These are phyloP conservation scores for Plasmodium knowlesi DNA, from an alignment of 169 alveolate species.

Conservation along the genomic window DNA sequence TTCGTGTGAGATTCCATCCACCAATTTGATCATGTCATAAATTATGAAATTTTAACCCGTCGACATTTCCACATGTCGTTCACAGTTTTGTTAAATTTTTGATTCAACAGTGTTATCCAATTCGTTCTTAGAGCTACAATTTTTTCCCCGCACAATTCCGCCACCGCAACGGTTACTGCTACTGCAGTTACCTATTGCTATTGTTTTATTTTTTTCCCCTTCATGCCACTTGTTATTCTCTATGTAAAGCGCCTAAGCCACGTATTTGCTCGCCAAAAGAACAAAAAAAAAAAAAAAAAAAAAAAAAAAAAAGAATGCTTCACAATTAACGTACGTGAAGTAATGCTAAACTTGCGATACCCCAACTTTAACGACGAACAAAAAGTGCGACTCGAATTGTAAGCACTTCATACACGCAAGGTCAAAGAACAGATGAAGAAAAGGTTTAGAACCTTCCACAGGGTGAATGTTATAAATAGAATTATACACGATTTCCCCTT, in stretches of 20 bases:
- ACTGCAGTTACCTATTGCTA: background rate
- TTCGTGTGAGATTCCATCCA: background rate
- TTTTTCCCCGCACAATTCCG: background rate
- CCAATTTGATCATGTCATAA: background rate
- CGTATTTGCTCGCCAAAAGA: background rate
- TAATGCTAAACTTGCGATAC: background rate
- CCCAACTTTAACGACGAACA: background rate
- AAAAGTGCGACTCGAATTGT: background rate
- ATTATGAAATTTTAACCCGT: conserved; percentile 7
- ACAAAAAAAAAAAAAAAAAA: background rate
- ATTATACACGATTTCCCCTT: background rate
- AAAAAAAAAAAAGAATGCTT: background rate
- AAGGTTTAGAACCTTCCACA: background rate
- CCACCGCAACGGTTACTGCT: background rate
- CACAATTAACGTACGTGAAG: background rate
- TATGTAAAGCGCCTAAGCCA: background rate
- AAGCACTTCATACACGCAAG: background rate
- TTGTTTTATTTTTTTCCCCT: background rate
- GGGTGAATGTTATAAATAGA: background rate
- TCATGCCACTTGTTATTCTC: background rate
- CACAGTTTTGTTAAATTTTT: background rate
- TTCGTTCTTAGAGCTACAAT: background rate
- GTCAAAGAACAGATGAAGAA: background rate
- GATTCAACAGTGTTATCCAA: background rate
- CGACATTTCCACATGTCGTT: background rate